Percentiles rank a stretch among this genome's conserved stretches.
Evolutionary conservation across 2,329 filamentous ascomycete genomes (phyloP).

Genomic region (Xylariaceae sp.): DNA sequence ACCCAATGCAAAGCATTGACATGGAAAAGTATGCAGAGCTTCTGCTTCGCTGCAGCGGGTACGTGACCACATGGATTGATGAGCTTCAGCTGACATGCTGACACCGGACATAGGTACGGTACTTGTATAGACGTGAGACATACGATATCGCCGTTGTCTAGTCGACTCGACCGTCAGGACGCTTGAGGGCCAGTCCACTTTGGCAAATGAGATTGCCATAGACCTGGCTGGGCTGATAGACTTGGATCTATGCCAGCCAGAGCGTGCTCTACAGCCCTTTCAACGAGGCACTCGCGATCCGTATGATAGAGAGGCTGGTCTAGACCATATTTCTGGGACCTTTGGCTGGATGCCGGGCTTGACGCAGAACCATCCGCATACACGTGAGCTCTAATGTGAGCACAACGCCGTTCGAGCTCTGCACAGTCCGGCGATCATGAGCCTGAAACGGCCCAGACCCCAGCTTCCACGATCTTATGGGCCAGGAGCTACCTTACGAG

Average conservation of each 20-base stretch:
- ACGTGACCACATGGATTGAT: background rate
- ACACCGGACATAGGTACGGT: constrained; percentile 12
- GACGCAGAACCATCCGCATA: no score
- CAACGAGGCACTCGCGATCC: constrained; percentile 23
- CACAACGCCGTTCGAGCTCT: no score
- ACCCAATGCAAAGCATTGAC: constrained; percentile 7
- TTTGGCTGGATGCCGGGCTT: no score
- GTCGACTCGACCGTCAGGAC: constrained; percentile 16
- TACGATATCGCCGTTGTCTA: constrained; percentile 18
- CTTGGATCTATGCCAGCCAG: constrained; percentile 20
- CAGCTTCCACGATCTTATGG: no score
- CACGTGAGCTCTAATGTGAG: no score
- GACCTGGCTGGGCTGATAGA: constrained; percentile 25
- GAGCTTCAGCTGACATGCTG: background rate
- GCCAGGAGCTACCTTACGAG: no score
- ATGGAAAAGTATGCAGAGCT: constrained; percentile 17
- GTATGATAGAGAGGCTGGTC: no score
- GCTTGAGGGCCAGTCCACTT: constrained; percentile 15
- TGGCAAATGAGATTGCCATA: constrained; percentile 22
- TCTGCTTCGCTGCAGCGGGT: constrained; percentile 19
- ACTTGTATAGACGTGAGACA: constrained; percentile 25
- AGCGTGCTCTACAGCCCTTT: constrained; percentile 16
- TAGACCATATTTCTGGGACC: no score
- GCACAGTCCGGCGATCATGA: no score
- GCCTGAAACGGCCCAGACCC: no score